phyloP scores from a whole-genome alignment of 768 basidiomycete species.

The Leccinum subgranulosum region DNA sequence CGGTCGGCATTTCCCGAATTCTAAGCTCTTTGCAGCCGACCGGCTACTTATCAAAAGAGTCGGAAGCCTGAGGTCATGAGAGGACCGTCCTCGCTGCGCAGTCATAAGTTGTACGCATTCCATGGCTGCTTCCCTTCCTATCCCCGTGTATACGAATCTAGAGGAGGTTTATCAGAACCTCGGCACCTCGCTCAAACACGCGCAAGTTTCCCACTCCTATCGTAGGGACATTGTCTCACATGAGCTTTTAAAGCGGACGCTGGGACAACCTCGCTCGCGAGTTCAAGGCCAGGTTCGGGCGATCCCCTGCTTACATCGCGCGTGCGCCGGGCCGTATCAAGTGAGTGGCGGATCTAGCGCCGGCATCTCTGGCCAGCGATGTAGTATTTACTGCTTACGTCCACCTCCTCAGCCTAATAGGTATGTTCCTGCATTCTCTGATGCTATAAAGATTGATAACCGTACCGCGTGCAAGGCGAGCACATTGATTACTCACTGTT shows the following conservation, averaged over 20 bases:
- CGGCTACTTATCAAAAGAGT: too few species aligned
- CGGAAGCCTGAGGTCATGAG: too few species aligned
- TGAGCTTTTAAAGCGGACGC: slow-evolving; percentile 37
- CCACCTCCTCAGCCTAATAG: slow-evolving; percentile 31
- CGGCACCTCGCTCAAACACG: slow-evolving; percentile 53
- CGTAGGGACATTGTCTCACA: not conserved
- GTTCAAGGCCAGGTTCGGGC: slow-evolving; percentile 63
- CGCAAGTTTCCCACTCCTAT: slow-evolving; percentile 27
- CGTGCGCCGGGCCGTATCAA: slow-evolving; percentile 82
- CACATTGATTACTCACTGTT: slow-evolving; percentile 85
- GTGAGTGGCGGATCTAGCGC: slow-evolving; percentile 35
- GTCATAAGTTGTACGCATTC: too few species aligned
- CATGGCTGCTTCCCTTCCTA: slow-evolving; percentile 55
- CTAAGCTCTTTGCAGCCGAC: too few species aligned
- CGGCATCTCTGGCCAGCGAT: not conserved
- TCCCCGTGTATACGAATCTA: slow-evolving; percentile 61
- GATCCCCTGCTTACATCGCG: slow-evolving; percentile 65
- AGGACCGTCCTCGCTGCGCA: too few species aligned
- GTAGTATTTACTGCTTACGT: not conserved
- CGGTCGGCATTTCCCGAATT: too few species aligned
- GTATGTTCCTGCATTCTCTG: slow-evolving; percentile 14
- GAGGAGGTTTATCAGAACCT: slow-evolving; percentile 52
- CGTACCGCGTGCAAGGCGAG: slow-evolving; percentile 49
- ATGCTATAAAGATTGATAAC: not conserved
- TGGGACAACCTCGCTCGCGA: slow-evolving; percentile 62